Base-by-base conservation (phyloP, 148 eudicot species). In the Silene uniflora region DNA sequence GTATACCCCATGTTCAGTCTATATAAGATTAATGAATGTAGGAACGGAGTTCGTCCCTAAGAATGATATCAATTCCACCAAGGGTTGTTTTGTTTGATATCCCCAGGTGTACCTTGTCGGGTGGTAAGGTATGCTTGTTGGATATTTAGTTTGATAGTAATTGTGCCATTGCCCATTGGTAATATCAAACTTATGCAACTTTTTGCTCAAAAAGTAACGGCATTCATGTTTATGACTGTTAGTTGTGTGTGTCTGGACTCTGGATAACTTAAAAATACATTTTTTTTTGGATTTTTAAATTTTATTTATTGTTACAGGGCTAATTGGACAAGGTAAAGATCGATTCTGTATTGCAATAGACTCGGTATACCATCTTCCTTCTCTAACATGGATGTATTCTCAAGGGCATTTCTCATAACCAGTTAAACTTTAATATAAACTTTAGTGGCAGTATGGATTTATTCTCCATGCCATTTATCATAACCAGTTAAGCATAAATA, bases 341-440 rank as follows among this genome's bases (percentile, higher is more conserved):
- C 85, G 91, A 29, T 88, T 89, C 71, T 85, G 82, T 69, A 86
- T 91, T 75, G 97, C 91, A 66, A 87, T 93, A 73, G 98, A 91
- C 85, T 91, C 91, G 92, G 98, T 93, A 93, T 74, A 54, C 62
- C 22, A 64, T 74, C 27, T 27, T 62, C 24, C 42, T 27, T n/a
- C 29, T 16, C 10, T n/a, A 25, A 75, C 14, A 35, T 52, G 11
- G 23, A 14, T 3, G 22, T 6, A 67, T 10, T 6, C 0, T 64
- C 6, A 23, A 72, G 29, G 21, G 6, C 76, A 73, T 60, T 59
- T 35, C 27, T 7, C 27, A 12, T 27, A n/a, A 9, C 66, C 27
- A 29, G 35, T 58, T 32, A 32, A 73, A 56, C 27, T 22, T n/a
- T 24, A 59, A 59, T 39, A 73, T 60, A n/a, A 12, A 21, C 3